phyloP scores from a whole-genome alignment of 2,329 filamentous ascomycete genomes.

The Blastomyces emzantsi region DNA sequence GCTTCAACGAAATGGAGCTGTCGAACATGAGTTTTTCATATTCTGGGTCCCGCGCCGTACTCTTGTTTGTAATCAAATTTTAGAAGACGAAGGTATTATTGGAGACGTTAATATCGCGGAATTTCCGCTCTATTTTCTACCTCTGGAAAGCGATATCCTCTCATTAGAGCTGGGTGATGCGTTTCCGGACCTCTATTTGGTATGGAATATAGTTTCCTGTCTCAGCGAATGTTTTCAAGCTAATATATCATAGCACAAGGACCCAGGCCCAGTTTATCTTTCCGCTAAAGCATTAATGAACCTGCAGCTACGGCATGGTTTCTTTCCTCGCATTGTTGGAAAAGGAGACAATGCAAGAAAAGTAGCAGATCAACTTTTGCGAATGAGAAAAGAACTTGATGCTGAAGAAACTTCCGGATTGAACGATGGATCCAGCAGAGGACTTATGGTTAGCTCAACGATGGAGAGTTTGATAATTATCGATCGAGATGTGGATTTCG shows the following conservation, averaged over 20 bases:
- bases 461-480: conserved; percentile 91
- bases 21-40: conserved; percentile 91
- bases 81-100: conserved; percentile 87
- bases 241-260: conserved; percentile 53
- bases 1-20: conserved; percentile 76
- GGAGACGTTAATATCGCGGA: conserved; percentile 87
- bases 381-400: conserved; percentile 86
- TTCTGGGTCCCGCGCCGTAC: conserved; percentile 94
- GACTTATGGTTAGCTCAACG: conserved; percentile 72
- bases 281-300: conserved; percentile 89
- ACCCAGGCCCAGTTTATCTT: conserved; percentile 82
- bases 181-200: conserved; percentile 77
- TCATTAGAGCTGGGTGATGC: conserved; percentile 84
- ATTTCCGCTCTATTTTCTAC: conserved; percentile 81
- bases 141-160: conserved; percentile 80
- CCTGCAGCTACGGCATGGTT: conserved; percentile 80
- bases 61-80: conserved; percentile 76
- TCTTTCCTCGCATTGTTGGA: conserved; percentile 89
- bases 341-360: conserved; percentile 92
- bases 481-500: conserved; percentile 89
- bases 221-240: conserved; percentile 14
- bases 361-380: conserved; percentile 74
- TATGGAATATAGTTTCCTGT: conserved; percentile 27
- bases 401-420: conserved; percentile 62
- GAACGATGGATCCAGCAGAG: conserved; percentile 47